Percentiles rank a stretch among this genome's conserved stretches.
Evolutionary conservation across 768 basidiomycete genomes (phyloP).

Genomic region (Strobilomyces echinocephalus): DNA sequence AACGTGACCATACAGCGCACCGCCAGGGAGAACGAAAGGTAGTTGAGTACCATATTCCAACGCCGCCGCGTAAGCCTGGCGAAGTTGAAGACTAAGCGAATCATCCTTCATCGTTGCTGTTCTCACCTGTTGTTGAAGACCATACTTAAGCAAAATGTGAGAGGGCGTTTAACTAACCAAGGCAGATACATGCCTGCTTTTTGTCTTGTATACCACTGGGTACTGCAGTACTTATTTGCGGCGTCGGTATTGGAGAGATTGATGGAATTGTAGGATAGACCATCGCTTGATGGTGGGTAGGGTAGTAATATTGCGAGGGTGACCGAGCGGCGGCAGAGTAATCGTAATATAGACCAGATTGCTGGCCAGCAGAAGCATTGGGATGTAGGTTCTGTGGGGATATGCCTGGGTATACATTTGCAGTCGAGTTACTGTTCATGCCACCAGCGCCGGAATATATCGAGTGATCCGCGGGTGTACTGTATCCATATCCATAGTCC

Average conservation of each 20-base stretch:
- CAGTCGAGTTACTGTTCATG: conserved; percentile 39
- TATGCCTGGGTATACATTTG: conserved; percentile 47
- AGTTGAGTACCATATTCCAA: conserved; percentile 48
- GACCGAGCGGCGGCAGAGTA: conserved; percentile 46
- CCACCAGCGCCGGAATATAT: conserved; percentile 47
- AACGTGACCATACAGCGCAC: conserved; percentile 42
- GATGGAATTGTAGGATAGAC: conserved; percentile 51
- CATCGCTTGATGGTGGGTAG: conserved; percentile 50
- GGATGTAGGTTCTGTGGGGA: conserved; percentile 40
- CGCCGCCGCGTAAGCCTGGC: conserved; percentile 39
- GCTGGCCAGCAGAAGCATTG: conserved; percentile 40
- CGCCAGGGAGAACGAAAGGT: conserved; percentile 41
- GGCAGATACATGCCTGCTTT: conserved; percentile 47
- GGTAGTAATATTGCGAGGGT: conserved; percentile 59
- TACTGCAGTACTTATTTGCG: conserved; percentile 40
- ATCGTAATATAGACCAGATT: conserved; percentile 56
- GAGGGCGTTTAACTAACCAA: conserved; percentile 5
- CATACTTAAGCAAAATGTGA: conserved; percentile 32
- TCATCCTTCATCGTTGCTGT: conserved; percentile 5
- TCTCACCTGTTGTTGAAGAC: conserved; percentile 45
- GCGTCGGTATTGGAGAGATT: conserved; percentile 51
- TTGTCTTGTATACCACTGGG: conserved; percentile 46
- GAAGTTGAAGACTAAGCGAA: neutral
- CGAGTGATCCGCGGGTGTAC: conserved; percentile 44
- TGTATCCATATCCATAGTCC: conserved; percentile 58